Percentiles rank a stretch among this genome's conserved stretches.
Conservation (phyloP, 2,329 filamentous ascomycete species). For the Cladosporium oxysporum region DNA sequence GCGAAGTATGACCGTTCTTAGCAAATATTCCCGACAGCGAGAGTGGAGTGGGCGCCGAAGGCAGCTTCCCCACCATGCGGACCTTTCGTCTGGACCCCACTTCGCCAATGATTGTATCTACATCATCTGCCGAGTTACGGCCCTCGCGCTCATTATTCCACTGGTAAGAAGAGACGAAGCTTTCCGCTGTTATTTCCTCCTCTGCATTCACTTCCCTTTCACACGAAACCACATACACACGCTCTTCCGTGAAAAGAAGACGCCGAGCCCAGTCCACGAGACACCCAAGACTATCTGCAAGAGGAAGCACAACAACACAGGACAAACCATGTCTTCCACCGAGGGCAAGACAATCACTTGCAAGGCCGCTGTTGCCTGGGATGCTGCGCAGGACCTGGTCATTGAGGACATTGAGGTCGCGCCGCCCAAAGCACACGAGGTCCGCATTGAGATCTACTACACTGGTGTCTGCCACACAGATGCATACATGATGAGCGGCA, state of each 20-base stretch:
- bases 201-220: background rate
- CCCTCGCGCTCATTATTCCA: slow-evolving; percentile 2
- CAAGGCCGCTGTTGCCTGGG: slow-evolving; percentile 91
- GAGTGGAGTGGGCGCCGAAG: background rate
- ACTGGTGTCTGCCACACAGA: slow-evolving; percentile 99
- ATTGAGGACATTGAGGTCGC: slow-evolving; percentile 92
- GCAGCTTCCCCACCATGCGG: slow-evolving; percentile 14
- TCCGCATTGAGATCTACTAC: slow-evolving; percentile 95
- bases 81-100: slow-evolving; percentile 14
- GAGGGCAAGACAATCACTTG: slow-evolving; percentile 85
- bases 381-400: slow-evolving; percentile 83
- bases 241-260: background rate
- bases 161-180: slow-evolving; percentile 6
- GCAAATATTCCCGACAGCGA: slow-evolving; percentile 13
- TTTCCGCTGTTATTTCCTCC: background rate
- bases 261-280: background rate
- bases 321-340: slow-evolving; percentile 32
- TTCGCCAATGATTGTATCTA: slow-evolving; percentile 16
- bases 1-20: slow-evolving; percentile 18
- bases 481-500: slow-evolving; percentile 84
- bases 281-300: slow-evolving; percentile 6
- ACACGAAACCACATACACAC: background rate
- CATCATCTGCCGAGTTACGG: slow-evolving; percentile 18
- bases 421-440: slow-evolving; percentile 87
- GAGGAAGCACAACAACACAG: slow-evolving; percentile 17